phyloP scores from a whole-genome alignment of 2,329 filamentous ascomycete species.

The Talaromyces sp. region DNA sequence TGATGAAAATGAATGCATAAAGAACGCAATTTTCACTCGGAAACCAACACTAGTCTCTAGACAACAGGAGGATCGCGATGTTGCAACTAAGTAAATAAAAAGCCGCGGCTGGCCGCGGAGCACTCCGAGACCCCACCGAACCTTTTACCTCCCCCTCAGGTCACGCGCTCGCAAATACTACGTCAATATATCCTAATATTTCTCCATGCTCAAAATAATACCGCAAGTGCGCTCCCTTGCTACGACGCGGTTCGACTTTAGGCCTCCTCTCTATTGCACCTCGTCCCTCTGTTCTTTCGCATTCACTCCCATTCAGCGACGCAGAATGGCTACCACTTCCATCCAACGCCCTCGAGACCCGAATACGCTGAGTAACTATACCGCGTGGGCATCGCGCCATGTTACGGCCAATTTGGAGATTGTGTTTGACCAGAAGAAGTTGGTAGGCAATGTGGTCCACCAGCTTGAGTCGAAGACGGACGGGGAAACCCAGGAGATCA shows the following conservation, averaged over 20 bases:
- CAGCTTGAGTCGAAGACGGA: constrained; percentile 73
- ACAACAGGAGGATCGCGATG: not conserved
- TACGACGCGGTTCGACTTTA: not conserved
- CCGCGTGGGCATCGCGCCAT: constrained; percentile 78
- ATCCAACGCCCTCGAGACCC: constrained; percentile 64
- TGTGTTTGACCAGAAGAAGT: constrained; percentile 73
- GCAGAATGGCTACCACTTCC: constrained; percentile 31
- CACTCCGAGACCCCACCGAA: not conserved
- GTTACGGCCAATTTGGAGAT: constrained; percentile 77
- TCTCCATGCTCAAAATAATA: not conserved
- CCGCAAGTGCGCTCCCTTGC: not conserved
- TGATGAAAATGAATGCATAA: not conserved
- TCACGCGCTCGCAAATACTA: not conserved
- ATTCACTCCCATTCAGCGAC: not conserved
- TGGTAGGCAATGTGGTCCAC: constrained; percentile 73
- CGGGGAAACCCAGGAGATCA: constrained; percentile 66
- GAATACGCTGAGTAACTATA: constrained; percentile 88
- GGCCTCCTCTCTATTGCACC: not conserved
- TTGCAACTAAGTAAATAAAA: not conserved
- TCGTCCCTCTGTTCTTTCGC: not conserved
- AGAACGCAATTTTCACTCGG: not conserved
- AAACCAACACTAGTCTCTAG: not conserved
- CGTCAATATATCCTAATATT: not conserved
- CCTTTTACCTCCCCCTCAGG: not conserved
- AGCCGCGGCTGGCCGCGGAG: constrained; percentile 5